Evolutionary conservation across 139 green algal species (phyloP).

Genomic region (Pycnococcus provasolii): DNA sequence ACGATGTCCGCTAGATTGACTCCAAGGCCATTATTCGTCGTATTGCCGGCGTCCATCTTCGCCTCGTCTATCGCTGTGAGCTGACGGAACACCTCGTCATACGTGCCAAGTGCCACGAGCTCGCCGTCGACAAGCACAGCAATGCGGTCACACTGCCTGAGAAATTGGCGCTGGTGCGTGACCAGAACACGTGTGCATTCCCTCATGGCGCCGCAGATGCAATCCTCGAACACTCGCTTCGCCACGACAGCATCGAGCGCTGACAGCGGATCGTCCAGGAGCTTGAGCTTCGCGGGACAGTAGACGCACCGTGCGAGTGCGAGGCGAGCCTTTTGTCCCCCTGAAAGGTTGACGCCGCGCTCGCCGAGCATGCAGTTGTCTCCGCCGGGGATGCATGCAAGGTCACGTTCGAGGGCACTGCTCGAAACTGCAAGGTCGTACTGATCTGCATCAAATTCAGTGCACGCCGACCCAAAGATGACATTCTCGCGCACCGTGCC

Average conservation of each 20-base stretch:
- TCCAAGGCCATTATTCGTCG: no score
- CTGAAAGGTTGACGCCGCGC: constrained; percentile 41
- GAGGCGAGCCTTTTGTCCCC: constrained; percentile 44
- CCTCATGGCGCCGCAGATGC: constrained; percentile 49
- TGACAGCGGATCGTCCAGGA: constrained; percentile 76
- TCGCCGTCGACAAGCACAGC: no score
- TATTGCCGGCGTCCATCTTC: no score
- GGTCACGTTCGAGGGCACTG: constrained; percentile 12
- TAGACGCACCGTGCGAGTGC: constrained; percentile 41
- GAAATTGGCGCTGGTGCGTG: constrained; percentile 44
- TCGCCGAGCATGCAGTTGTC: constrained; percentile 48
- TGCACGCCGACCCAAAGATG: constrained; percentile 24
- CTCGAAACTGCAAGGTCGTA: no score
- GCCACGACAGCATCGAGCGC: constrained; percentile 64
- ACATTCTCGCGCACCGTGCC: constrained; percentile 35
- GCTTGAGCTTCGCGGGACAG: neutral
- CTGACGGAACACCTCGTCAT: no score
- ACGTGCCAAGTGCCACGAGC: no score
- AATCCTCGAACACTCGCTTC: constrained; percentile 36
- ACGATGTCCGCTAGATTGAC: no score
- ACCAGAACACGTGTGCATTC: constrained; percentile 63
- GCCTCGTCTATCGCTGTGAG: no score
- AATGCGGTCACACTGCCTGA: no score
- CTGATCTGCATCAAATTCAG: constrained; percentile 9
- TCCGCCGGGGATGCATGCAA: constrained; percentile 31